Percentiles rank a stretch among this genome's conserved stretches.
Conservation (phyloP, 148 eudicot genomes). For the Silene latifolia region DNA sequence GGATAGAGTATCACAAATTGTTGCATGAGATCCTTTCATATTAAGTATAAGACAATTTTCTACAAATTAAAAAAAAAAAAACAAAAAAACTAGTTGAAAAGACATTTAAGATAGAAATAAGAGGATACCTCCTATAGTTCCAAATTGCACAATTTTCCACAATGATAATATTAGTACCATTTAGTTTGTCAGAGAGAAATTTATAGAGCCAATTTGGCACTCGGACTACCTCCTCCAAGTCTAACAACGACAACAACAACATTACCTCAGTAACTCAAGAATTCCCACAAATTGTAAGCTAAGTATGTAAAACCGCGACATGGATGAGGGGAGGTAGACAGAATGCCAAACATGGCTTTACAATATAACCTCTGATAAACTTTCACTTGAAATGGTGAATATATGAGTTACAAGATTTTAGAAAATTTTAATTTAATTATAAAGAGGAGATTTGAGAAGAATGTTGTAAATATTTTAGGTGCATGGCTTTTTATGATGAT, state of each 20-base stretch:
- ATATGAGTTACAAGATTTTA: background rate
- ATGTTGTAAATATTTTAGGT: background rate
- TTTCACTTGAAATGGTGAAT: background rate
- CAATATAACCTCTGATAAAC: constrained; percentile 8
- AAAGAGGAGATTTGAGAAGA: background rate
- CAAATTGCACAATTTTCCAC: too few species aligned
- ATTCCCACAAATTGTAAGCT: background rate
- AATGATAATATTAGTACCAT: too few species aligned
- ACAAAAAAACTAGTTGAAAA: too few species aligned
- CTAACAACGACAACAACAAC: background rate
- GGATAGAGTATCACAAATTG: too few species aligned
- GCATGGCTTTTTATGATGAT: background rate
- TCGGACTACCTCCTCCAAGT: background rate
- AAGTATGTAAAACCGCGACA: too few species aligned
- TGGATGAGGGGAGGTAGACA: constrained; percentile 5
- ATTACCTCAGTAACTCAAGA: background rate
- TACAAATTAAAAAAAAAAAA: too few species aligned
- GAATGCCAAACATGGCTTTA: constrained; percentile 14
- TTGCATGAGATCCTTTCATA: too few species aligned
- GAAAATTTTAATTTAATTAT: background rate
- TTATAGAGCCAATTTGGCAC: constrained; percentile 12
- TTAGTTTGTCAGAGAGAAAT: background rate
- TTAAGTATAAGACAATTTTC: too few species aligned
- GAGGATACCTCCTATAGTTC: too few species aligned
- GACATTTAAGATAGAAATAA: too few species aligned